Conservation (phyloP, 2,329 filamentous ascomycete genomes). For the Tolypocladium nubicola region DNA sequence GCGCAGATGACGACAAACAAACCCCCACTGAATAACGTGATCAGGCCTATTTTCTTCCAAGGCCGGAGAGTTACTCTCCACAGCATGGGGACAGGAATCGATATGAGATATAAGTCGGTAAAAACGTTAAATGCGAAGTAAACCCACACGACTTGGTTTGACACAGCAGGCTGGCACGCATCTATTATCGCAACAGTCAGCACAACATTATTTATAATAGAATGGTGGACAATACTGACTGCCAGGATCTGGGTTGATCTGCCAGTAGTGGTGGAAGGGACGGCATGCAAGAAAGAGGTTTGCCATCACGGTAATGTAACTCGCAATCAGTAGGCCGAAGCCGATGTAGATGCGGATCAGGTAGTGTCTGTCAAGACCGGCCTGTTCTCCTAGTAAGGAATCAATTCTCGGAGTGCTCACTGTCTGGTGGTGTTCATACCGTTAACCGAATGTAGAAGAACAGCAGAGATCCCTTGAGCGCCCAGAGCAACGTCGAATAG, state of each 20-base stretch:
- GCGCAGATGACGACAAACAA: constrained; percentile 29
- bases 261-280: constrained; percentile 45
- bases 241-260: constrained; percentile 47
- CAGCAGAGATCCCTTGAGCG: constrained; percentile 45
- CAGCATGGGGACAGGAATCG: constrained; percentile 44
- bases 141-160: constrained; percentile 39
- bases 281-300: constrained; percentile 41
- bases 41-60: constrained; percentile 26
- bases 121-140: constrained; percentile 39
- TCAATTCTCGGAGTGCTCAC: not conserved
- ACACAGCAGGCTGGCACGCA: constrained; percentile 37
- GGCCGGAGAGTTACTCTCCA: constrained; percentile 25
- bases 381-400: constrained; percentile 12
- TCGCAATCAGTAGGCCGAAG: constrained; percentile 35
- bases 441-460: constrained; percentile 46
- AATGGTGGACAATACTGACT: constrained; percentile 22
- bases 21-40: constrained; percentile 27
- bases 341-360: constrained; percentile 36
- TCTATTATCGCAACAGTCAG: constrained; percentile 15
- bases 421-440: not conserved
- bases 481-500: constrained; percentile 43
- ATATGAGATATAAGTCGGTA: constrained; percentile 48
- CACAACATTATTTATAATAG: not conserved
- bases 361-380: constrained; percentile 28
- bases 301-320: constrained; percentile 37